These are phyloP conservation scores for Fusarium sp. DNA, from an alignment of 2,329 filamentous ascomycete genomes.

Conservation along the genomic window DNA sequence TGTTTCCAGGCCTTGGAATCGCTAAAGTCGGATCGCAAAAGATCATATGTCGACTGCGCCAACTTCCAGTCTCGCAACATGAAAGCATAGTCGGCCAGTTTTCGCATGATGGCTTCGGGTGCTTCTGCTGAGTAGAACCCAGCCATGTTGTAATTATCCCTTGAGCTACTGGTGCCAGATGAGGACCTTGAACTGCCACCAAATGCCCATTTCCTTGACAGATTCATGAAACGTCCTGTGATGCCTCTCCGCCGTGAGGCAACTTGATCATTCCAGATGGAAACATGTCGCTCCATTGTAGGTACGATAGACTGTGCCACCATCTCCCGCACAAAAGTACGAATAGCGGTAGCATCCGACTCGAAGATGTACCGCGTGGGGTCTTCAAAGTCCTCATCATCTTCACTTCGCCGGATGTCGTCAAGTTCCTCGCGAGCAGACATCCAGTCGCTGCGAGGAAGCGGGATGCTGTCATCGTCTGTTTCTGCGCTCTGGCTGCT, in stretches of 20 bases:
- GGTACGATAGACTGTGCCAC: slow-evolving; percentile 95
- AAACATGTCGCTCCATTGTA: slow-evolving; percentile 92
- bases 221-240: slow-evolving; percentile 91
- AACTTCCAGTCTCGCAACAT: slow-evolving; percentile 98
- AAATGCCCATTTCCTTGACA: slow-evolving; percentile 93
- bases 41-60: slow-evolving; percentile 90
- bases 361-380: slow-evolving; percentile 87
- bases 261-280: slow-evolving; percentile 97
- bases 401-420: slow-evolving; percentile 76
- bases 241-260: slow-evolving; percentile 90
- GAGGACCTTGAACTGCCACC: slow-evolving; percentile 74
- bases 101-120: slow-evolving; percentile 91
- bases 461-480: slow-evolving; percentile 87
- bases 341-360: slow-evolving; percentile 89
- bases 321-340: slow-evolving; percentile 92
- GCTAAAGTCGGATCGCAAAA: slow-evolving; percentile 87
- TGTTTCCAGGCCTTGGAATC: slow-evolving; percentile 98
- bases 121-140: slow-evolving; percentile 88
- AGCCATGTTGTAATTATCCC: slow-evolving; percentile 80
- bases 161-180: slow-evolving; percentile 61
- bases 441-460: slow-evolving; percentile 90
- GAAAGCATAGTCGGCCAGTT: slow-evolving; percentile 93
- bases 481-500: slow-evolving; percentile 88
- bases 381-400: slow-evolving; percentile 76
- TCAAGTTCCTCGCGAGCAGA: slow-evolving; percentile 86